A percentile compares a stretch with the other conserved stretches of the same genome.
Conservation (phyloP, 805 yeast species). For the Vanderwaltozyma verrucispora region DNA sequence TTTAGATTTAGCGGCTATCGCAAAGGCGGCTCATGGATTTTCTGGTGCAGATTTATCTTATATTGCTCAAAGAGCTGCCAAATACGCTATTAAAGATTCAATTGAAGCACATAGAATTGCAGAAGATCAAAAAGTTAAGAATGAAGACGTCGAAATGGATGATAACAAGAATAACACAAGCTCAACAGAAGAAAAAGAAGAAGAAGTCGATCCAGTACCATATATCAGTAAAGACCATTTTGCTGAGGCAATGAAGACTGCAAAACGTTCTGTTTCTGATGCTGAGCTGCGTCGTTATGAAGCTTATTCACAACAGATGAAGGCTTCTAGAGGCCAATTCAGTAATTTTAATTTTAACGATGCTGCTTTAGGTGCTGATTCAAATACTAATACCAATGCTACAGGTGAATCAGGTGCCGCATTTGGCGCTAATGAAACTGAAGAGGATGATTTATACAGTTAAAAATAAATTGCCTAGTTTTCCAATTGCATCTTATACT, state of each 20-base stretch:
- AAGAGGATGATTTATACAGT: slow-evolving; percentile 59
- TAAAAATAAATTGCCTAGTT: slow-evolving; percentile 3
- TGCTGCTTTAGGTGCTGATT: slow-evolving; percentile 38
- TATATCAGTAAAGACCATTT: slow-evolving; percentile 87
- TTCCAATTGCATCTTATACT: too few species aligned
- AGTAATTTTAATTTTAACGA: slow-evolving; percentile 80
- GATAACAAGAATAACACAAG: slow-evolving; percentile 21
- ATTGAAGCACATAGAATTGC: slow-evolving; percentile 69
- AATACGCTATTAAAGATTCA: slow-evolving; percentile 95
- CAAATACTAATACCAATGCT: slow-evolving; percentile 28
- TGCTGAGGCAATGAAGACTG: slow-evolving; percentile 99
- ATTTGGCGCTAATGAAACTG: slow-evolving; percentile 33
- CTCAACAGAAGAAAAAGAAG: slow-evolving; percentile 24
- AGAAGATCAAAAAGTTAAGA: slow-evolving; percentile 36
- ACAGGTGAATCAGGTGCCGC: slow-evolving; percentile 32
- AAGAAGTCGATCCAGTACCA: slow-evolving; percentile 83
- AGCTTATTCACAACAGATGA: slow-evolving; percentile 94
- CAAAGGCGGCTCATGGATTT: slow-evolving; percentile 93
- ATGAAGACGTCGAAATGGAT: slow-evolving; percentile 40
- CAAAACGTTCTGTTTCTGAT: slow-evolving; percentile 93
- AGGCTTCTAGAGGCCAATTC: slow-evolving; percentile 91
- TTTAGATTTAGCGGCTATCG: slow-evolving; percentile 75
- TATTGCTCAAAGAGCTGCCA: slow-evolving; percentile 97
- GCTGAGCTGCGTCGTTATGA: slow-evolving; percentile 98
- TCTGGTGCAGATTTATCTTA: slow-evolving; percentile 98